Evolutionary conservation across 768 basidiomycete species (phyloP).

Genomic region (Cyclocybe aegerita): DNA sequence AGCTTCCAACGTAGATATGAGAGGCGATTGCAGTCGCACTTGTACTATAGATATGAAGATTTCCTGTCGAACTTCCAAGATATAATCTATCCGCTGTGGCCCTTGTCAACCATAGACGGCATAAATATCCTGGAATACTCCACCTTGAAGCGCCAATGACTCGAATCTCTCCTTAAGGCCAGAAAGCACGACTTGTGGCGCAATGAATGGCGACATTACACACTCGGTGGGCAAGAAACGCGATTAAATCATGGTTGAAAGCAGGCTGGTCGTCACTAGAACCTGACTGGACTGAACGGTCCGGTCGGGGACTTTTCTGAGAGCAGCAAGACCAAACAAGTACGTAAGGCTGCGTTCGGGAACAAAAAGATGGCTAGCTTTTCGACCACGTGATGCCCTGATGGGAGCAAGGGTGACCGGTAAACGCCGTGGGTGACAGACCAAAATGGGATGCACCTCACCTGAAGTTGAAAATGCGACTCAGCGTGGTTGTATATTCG

Average conservation of each 20-base stretch:
- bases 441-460: too few species aligned
- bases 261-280: too few species aligned
- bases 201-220: constrained; percentile 37
- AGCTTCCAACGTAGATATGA: constrained; percentile 3
- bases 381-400: too few species aligned
- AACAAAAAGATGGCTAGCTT: too few species aligned
- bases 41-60: constrained; percentile 31
- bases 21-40: constrained; percentile 11
- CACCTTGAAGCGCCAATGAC: constrained; percentile 45
- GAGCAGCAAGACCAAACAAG: too few species aligned
- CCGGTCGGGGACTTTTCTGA: too few species aligned
- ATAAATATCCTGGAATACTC: neutral
- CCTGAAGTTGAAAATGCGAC: too few species aligned
- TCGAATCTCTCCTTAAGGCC: constrained; percentile 53
- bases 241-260: neutral
- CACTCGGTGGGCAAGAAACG: neutral
- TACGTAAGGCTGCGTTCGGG: too few species aligned
- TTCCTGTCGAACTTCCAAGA: constrained; percentile 35
- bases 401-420: too few species aligned
- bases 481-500: too few species aligned
- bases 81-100: constrained; percentile 44
- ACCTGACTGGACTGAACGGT: too few species aligned
- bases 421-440: too few species aligned
- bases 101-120: constrained; percentile 2
- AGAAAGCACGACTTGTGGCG: constrained; percentile 31